A percentile compares a stretch with the other conserved stretches of the same genome.
These are phyloP conservation scores for Salix exigua DNA, from an alignment of 345 rosid species.

Conservation along the genomic window DNA sequence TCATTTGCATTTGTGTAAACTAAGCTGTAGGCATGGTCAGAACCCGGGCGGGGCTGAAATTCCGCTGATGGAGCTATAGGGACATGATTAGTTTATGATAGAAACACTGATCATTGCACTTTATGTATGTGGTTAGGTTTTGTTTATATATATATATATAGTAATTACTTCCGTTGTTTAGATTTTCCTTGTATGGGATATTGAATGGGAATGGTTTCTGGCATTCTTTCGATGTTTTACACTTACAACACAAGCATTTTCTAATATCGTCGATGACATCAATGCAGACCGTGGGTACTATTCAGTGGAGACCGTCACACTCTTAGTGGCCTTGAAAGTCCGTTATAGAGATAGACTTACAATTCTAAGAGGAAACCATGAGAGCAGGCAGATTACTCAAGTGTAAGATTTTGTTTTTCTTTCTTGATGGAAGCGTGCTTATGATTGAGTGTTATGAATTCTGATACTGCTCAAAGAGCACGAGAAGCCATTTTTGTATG, in stretches of 20 bases:
- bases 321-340: constrained; percentile 93
- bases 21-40: background rate
- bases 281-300: constrained; percentile 98
- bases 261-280: constrained; percentile 10
- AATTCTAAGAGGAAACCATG: constrained; percentile 93
- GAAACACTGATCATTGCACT: background rate
- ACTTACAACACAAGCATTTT: background rate
- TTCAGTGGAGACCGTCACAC: constrained; percentile 95
- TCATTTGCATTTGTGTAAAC: background rate
- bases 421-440: background rate
- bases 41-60: background rate
- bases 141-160: background rate
- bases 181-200: background rate
- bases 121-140: background rate
- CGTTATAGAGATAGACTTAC: constrained; percentile 95
- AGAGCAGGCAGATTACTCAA: constrained; percentile 99
- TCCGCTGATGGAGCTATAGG: background rate
- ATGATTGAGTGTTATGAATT: background rate
- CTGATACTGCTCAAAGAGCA: background rate
- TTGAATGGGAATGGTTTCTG: background rate
- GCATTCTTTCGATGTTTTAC: background rate
- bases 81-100: background rate
- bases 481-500: background rate
- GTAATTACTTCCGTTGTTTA: background rate
- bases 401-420: constrained; percentile 57